phyloP scores from a whole-genome alignment of 2,329 filamentous ascomycete species.

The Ceratocystis harringtonii region DNA sequence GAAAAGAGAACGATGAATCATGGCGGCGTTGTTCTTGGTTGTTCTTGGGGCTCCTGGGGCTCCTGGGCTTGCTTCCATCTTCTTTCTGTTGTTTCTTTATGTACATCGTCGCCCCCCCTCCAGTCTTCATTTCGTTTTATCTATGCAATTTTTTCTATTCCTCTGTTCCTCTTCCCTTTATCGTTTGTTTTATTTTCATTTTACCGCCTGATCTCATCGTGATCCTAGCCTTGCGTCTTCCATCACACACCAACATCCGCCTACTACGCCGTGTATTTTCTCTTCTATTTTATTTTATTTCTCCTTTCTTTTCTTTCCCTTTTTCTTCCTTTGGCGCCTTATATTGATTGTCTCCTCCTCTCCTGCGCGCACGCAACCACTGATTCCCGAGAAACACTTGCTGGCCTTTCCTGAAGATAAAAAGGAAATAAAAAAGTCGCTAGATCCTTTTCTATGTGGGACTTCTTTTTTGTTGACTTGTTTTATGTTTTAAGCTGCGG shows the following conservation, averaged over 20 bases:
- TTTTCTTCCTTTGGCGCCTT: slow-evolving; percentile 8
- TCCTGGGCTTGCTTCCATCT: neutral
- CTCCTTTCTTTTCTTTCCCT: slow-evolving; percentile 6
- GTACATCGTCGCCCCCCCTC: too few species aligned
- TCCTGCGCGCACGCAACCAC: neutral
- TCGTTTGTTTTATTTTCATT: neutral
- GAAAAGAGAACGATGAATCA: neutral
- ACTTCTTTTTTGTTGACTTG: slow-evolving; percentile 2
- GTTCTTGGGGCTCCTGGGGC: neutral
- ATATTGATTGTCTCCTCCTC: neutral
- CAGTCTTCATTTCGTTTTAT: too few species aligned
- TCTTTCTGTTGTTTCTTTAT: too few species aligned
- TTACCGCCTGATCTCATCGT: slow-evolving; percentile 4
- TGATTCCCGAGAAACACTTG: neutral
- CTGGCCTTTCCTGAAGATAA: neutral
- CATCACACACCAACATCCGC: too few species aligned
- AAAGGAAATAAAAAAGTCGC: neutral
- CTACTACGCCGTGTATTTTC: too few species aligned
- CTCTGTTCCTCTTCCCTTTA: neutral
- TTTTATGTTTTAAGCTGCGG: slow-evolving; percentile 11
- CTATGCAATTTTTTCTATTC: too few species aligned
- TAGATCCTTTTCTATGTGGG: slow-evolving; percentile 4
- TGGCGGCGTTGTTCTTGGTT: neutral
- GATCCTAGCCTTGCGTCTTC: too few species aligned
- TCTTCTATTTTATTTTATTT: slow-evolving; percentile 3